Evolutionary conservation across 495 filamentous ascomycete species (phyloP), one percentile per base, ranked within the genome.

Genomic region (Penicillium daleae): DNA sequence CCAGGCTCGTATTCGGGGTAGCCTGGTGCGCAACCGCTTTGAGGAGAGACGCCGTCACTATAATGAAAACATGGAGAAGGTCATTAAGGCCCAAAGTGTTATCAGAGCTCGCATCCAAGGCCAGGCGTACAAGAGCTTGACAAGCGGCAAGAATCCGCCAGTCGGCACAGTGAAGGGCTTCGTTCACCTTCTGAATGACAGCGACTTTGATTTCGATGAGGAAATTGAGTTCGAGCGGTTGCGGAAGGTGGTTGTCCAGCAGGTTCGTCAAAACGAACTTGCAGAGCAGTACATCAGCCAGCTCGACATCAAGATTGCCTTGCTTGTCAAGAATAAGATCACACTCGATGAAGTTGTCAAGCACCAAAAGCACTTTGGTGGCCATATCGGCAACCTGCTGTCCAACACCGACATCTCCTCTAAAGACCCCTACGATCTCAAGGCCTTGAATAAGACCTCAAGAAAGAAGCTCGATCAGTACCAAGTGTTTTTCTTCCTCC

Each of bases 281-380:
- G 89, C 95, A 22, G 96, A 99, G 76, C 91, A 97, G 69, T 98
- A 98, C 68, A 96, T 99, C 68, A 93, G 96, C 67, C 94, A 98
- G 68, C 83, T 99, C 44, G 96, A 98, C 70, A 97, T 97, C 82
- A 99, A 99, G 78, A 99, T 99, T 70, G 95, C 94, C 13, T 85
- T 99, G 6, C 84, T 99, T 17, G 96, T 98, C 63, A 97, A 98
- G 81, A 98, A 98, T 78, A 99, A 98, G 78, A 99, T 99, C 71
- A 98, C 96, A 0, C 83, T 98, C 1, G 95, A 99, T 72, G 95
- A 99, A 81, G 93, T 99, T 48, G 90, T 98, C 49, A 94, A 90
- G 70, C 96, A 98, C 72, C 96, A 98, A 74, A 94, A 90, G 77
- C 95, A 95, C 71, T 97, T 96, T 69, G 96, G 95, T 57, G 96